Evolutionary conservation across 2,329 filamentous ascomycete genomes (phyloP).

Genomic region (Aspergillus hiratsukae): DNA sequence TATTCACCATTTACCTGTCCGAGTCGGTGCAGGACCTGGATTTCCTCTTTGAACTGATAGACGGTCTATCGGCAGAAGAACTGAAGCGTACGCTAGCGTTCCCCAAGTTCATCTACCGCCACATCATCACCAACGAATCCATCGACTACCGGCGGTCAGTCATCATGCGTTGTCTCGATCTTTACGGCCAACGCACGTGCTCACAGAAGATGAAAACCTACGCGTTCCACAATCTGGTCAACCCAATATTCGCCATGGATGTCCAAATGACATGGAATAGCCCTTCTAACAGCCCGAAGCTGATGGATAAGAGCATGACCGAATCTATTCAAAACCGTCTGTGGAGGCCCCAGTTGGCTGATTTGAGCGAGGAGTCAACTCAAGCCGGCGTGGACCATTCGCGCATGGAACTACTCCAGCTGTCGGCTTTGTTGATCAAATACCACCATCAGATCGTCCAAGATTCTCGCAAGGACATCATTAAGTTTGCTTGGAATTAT

Average conservation of each 20-base stretch:
- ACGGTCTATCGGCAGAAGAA: slow-evolving; percentile 76
- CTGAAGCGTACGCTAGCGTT: slow-evolving; percentile 72
- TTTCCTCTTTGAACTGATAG: slow-evolving; percentile 77
- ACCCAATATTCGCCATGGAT: slow-evolving; percentile 95
- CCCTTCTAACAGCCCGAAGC: slow-evolving; percentile 56
- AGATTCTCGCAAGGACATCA: slow-evolving; percentile 93
- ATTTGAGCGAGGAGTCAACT: slow-evolving; percentile 74
- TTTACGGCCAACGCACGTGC: slow-evolving; percentile 73
- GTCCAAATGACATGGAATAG: slow-evolving; percentile 75
- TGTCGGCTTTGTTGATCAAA: slow-evolving; percentile 92
- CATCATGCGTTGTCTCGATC: slow-evolving; percentile 78
- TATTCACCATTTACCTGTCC: slow-evolving; percentile 76
- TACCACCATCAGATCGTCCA: slow-evolving; percentile 85
- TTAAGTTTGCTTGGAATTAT: slow-evolving; percentile 98
- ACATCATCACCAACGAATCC: slow-evolving; percentile 78
- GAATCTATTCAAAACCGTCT: slow-evolving; percentile 88
- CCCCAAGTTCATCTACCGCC: slow-evolving; percentile 75
- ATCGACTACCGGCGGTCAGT: slow-evolving; percentile 81
- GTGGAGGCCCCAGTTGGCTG: slow-evolving; percentile 84
- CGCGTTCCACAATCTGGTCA: slow-evolving; percentile 84
- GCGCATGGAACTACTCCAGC: slow-evolving; percentile 89
- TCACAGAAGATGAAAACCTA: slow-evolving; percentile 92
- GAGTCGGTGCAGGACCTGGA: slow-evolving; percentile 73
- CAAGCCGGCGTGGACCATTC: slow-evolving; percentile 92
- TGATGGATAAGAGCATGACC: slow-evolving; percentile 83